Evolutionary conservation across 2,329 filamentous ascomycete genomes (phyloP), one percentile per base, ranked within the genome.

Genomic region (Pseudogymnoascus sp.): DNA sequence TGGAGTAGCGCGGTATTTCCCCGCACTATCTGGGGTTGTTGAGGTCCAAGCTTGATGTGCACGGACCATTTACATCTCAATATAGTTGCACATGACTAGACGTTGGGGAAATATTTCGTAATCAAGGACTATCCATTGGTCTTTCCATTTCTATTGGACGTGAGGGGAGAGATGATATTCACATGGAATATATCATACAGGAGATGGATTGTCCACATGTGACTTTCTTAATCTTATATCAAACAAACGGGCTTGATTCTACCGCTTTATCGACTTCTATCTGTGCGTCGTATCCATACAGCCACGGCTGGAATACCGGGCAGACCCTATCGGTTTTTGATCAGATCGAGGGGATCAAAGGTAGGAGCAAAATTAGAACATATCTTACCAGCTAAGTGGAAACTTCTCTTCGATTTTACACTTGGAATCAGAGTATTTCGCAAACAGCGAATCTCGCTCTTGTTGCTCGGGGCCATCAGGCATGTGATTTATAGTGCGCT

Each of bases 241-340:
- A 54, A 54, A 33, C 11, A 60, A 69, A 69, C 1, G 66, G 64
- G 20, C 43, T 37, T n/a, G 16, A 59, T 28, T 64, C 60, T 58
- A 63, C 67, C 0, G 69, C 74, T 11, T 75, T 73, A 60, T 81
- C 77, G 1, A 79, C 82, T 67, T 86, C 84, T 28, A 74, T 73
- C 62, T 80, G 78, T 3, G 83, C 82, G 71, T 87, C 81, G 64
- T 88, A 87, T 0, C 84, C 83, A 65, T 83, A 88, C 54, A 88
- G 64, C 82, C 84, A 87, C 0, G 80, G 79, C 70, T 88, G 85
- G 0, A 85, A 79, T 35, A 81, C 74, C 0, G 83, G 84, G 68
- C 85, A 87, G 1, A 81, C 84, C 81, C 85, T 54, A 54, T 33
- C 8, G 2, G 14, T 33, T 1, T 54, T 33, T 54, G 25, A 18